Evolutionary conservation across 441 rosid species (phyloP).

Genomic region (Eruca vesicaria): DNA sequence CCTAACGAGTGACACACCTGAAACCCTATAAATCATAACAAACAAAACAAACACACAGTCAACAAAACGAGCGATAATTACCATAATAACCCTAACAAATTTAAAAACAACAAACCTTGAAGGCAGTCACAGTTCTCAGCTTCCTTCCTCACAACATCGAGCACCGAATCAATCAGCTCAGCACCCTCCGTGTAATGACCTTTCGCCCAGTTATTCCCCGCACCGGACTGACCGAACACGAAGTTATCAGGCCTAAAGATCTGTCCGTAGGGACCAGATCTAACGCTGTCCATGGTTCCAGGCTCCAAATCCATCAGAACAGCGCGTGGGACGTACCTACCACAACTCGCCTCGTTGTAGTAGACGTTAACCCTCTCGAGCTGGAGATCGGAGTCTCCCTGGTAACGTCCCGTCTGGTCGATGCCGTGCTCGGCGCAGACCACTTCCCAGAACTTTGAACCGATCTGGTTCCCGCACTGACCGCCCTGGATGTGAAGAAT

Average conservation of each 20-base stretch:
- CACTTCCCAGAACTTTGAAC: slow-evolving; percentile 53
- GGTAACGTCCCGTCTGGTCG: slow-evolving; percentile 41
- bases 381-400: slow-evolving; percentile 42
- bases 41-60: background rate
- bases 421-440: slow-evolving; percentile 43
- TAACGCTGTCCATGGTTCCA: slow-evolving; percentile 62
- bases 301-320: slow-evolving; percentile 63
- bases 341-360: slow-evolving; percentile 49
- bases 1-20: slow-evolving; percentile 83
- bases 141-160: no score
- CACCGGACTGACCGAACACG: no score
- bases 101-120: no score
- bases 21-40: slow-evolving; percentile 50
- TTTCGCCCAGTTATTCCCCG: slow-evolving; percentile 74
- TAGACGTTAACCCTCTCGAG: slow-evolving; percentile 46
- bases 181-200: slow-evolving; percentile 67
- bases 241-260: slow-evolving; percentile 61
- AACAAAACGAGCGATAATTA: background rate
- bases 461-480: slow-evolving; percentile 53
- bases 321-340: slow-evolving; percentile 46
- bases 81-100: background rate
- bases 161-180: slow-evolving; percentile 63
- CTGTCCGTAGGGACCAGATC: slow-evolving; percentile 53
- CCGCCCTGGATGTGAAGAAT: slow-evolving; percentile 53
- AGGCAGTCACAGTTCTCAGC: no score